Evolutionary conservation across 2,329 filamentous ascomycete genomes (phyloP), one percentile per base, ranked within the genome.

Genomic region (Sporothrix phasma): DNA sequence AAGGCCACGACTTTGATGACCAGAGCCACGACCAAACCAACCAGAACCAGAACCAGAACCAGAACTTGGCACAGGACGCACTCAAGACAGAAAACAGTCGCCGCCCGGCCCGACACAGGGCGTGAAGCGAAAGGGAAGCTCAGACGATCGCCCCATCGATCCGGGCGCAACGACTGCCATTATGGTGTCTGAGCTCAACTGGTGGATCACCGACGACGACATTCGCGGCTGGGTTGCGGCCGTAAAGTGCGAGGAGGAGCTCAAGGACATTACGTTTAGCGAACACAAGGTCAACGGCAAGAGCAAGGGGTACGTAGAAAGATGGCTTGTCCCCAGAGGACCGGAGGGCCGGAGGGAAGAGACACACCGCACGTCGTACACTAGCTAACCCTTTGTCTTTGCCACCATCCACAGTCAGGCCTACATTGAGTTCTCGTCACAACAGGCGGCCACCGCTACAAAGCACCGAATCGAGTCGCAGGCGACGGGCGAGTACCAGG

Each of bases 241-340:
- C 68, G 90, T 88, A n/a, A 84, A 83, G 2, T 90, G 86, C 69
- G 94, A 97, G 74, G 83, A 87, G 53, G 90, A 96, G 71, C 78
- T 97, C 19, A 92, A 90, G 71, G 94, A 97, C 66, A 85, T 99
- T 61, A 96, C 92, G 0, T 99, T 97, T 74, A 97, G 91, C 71
- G 94, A 99, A 74, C 94, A 97, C 76, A 99, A 99, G 74, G 92
- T 97, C 56, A 99, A 99, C 70, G 94, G 94, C 70, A 99, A 99
- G 78, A 96, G 91, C 77, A 97, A 97, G 79, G 93, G 94, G 92
- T 96, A 81, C 68, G 86, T 76, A 19, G 8, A n/a, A n/a, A 17
- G 17, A n/a, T 8, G 41, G 41, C 17, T 17, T 5, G n/a, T n/a
- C n/a, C n/a, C n/a, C n/a, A n/a, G n/a, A n/a, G n/a, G n/a, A n/a